These are phyloP conservation scores for Mucor piriformis DNA, from an alignment of 371 early-diverging fungal genomes.

Conservation along the genomic window DNA sequence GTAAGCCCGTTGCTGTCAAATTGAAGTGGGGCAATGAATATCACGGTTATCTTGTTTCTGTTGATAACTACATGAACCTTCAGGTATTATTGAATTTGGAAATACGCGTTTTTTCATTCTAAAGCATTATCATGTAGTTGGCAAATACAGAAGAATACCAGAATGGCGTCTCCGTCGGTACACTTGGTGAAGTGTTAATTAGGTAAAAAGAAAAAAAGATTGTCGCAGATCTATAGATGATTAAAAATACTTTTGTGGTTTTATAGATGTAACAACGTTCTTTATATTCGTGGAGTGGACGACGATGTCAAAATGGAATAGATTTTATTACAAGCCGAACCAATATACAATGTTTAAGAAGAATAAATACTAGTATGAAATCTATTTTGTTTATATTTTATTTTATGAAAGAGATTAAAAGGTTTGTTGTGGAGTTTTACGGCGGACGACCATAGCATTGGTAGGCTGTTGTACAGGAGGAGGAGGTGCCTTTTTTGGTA, in stretches of 20 bases:
- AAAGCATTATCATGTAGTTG: conserved; percentile 57
- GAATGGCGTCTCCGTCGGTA: conserved; percentile 88
- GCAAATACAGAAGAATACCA: conserved; percentile 93
- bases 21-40: conserved; percentile 99
- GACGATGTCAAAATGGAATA: conserved; percentile 43
- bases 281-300: conserved; percentile 81
- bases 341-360: conserved; percentile 1
- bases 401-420: neutral
- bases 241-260: no score
- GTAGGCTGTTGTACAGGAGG: conserved; percentile 2
- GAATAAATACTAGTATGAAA: neutral
- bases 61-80: conserved; percentile 98
- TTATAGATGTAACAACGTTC: conserved; percentile 84
- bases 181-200: conserved; percentile 93
- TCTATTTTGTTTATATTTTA: neutral
- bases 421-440: conserved; percentile 1
- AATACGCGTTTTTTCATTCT: conserved; percentile 5
- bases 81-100: conserved; percentile 67
- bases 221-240: no score
- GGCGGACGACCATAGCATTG: conserved; percentile 12
- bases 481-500: conserved; percentile 1
- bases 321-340: neutral
- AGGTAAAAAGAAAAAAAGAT: conserved; percentile 50
- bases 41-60: conserved; percentile 88
- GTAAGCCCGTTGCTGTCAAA: conserved; percentile 89